A percentile compares a stretch with the other conserved stretches of the same genome.
phyloP scores from a whole-genome alignment of 73 alveolate genomes.

The Tetrahymena borealis region DNA sequence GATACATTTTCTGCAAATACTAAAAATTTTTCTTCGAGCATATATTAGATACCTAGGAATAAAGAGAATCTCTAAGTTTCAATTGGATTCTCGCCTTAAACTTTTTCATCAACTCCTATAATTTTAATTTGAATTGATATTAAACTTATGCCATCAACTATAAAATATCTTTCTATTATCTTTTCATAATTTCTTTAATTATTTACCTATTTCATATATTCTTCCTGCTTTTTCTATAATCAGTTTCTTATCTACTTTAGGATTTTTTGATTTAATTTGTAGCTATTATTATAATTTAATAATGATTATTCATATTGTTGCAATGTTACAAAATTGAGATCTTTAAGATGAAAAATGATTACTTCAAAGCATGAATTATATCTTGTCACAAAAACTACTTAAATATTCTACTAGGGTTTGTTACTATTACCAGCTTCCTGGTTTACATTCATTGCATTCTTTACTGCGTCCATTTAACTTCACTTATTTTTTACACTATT shows the following conservation, averaged over 20 bases:
- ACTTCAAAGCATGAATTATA: not conserved
- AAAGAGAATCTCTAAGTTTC: conserved; percentile 5
- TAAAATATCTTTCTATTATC: not conserved
- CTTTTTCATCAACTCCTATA: not conserved
- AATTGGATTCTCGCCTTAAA: not conserved
- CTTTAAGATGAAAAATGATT: not conserved
- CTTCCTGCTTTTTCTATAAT: not conserved
- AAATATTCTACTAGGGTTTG: not conserved
- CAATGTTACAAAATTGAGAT: not conserved
- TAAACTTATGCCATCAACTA: not conserved
- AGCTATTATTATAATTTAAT: not conserved
- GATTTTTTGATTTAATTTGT: not conserved
- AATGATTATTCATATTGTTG: not conserved
- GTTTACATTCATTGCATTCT: no score
- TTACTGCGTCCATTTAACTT: no score
- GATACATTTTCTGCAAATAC: conserved; percentile 19
- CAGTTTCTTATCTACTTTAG: not conserved
- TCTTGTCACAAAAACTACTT: not conserved
- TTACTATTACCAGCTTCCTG: not conserved
- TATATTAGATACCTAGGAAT: conserved; percentile 29
- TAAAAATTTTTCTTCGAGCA: conserved; percentile 15
- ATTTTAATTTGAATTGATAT: not conserved
- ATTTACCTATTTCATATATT: not conserved
- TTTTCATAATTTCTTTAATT: no score
- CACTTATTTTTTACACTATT: no score